Evolutionary conservation across 2,329 filamentous ascomycete species (phyloP), one percentile per base, ranked within the genome.

Genomic region (Penicillium capsulatum): DNA sequence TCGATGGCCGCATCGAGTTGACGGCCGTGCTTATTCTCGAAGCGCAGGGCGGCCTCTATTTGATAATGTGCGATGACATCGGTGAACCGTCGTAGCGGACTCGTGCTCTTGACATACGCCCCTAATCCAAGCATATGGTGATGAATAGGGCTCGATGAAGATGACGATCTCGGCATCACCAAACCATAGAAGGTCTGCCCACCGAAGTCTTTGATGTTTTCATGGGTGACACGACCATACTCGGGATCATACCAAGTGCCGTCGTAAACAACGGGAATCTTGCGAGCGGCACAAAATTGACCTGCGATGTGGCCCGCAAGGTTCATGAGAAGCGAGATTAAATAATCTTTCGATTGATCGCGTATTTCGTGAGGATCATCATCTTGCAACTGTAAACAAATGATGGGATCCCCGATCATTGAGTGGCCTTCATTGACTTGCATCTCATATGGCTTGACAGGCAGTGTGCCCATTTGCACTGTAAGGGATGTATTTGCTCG

Each of bases 11-110:
- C 57, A 33, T 69, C 50, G 16, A 76, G 62, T n/a, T 54, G 65
- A 14, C 60, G 57, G 10, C 70, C 70, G 3, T 67, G 65, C 19
- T 61, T 53, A 8, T 72, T 68, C 59, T 82, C 79, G 45, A 75
- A 69, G 8, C 75, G 74, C 28, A 83, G 51, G 2, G 76, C 77
- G 5, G 78, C 74, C 64, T 82, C 78, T 32, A 81, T 79, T 49
- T 83, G 79, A 70, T 80, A 83, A 55, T 82, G 79, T 8, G 71
- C 65, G 31, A 83, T 67, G 55, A 83, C 70, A 58, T 83, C 80
- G 32, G 67, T 69, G 57, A 76, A 82, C 26, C 79, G 71, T 35
- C 80, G 74, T 15, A 83, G 66, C 1, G 80, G 80, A 52, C 74
- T 80, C 0, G 79, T 83, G 35, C 72, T 70, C 60, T 77, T 80